Base-by-base conservation (phyloP, 495 filamentous ascomycete genomes). In the Penicillium desertorum region DNA sequence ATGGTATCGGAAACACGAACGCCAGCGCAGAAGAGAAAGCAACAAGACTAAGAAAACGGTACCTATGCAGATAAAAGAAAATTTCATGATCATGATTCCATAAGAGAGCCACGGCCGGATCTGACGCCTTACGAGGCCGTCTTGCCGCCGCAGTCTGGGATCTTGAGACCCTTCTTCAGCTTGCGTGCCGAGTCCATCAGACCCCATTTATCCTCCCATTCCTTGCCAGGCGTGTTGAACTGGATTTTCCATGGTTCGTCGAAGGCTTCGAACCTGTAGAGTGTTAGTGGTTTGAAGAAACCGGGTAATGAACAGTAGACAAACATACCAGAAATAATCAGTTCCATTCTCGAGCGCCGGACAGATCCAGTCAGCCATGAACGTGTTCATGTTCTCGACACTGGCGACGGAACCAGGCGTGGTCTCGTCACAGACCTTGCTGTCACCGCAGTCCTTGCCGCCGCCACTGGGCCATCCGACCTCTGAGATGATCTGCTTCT, bases 171-270 rank as follows among this genome's bases (percentile, higher is more conserved):
- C 3, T 78, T 63, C 72, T 98, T 98, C 66, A 98, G 69, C 20
- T 92, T 91, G 52, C 94, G 84, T 58, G 89, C 84, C 2, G 89
- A 79, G 70, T 96, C 91, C 84, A 98, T 86, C 20, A 98, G 74
- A 29, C 94, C 94, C 93, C 93, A 98, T 65, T 96, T 88, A 64
- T 95, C 90, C 73, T 98, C 94, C 92, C 92, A 97, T 54, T 89
- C 78, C 73, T 92, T 79, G 12, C 81, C 84, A 1, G 74, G 67
- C 3, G 71, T 77, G 67, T 98, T 87, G 71, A 83, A 95, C 23
- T 62, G 58, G 23, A 88, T 73, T 74, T 97, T 97, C 94, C 94
- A 98, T 3, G 92, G 91, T 74, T 96, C 92, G 65, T 96, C 92
- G 65, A 96, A 97, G 16, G 91, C 90, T 71, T 91, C 88, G 65